Evolutionary conservation across 495 filamentous ascomycete genomes (phyloP).

Genomic region (Achaetomiella virescens): DNA sequence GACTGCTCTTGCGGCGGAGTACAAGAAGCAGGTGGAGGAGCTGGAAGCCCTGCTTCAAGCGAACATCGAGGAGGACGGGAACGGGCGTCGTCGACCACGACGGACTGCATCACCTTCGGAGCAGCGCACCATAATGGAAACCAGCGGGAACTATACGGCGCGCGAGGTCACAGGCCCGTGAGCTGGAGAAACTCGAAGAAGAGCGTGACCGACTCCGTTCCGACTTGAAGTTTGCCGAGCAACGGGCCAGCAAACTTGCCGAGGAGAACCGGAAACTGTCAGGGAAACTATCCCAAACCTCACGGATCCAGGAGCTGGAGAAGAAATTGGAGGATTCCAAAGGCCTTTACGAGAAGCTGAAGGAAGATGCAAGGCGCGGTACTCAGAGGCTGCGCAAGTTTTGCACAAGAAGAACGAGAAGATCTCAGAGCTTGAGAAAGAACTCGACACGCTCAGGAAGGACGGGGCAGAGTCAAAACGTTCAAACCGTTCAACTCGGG

Average conservation of each 20-base stretch:
- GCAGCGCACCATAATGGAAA: slow-evolving; percentile 40
- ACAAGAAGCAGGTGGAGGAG: slow-evolving; percentile 60
- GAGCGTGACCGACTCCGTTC: slow-evolving; percentile 44
- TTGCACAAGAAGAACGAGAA: slow-evolving; percentile 61
- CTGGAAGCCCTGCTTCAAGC: slow-evolving; percentile 47
- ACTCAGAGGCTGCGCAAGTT: slow-evolving; percentile 49
- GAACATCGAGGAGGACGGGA: slow-evolving; percentile 34
- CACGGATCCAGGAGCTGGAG: slow-evolving; percentile 40
- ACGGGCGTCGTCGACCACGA: slow-evolving; percentile 24
- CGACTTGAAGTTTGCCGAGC: slow-evolving; percentile 42
- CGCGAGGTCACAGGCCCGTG: slow-evolving; percentile 44
- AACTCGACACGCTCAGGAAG: slow-evolving; percentile 23
- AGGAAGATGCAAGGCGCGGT: slow-evolving; percentile 54
- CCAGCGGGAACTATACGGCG: slow-evolving; percentile 43
- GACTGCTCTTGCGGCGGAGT: slow-evolving; percentile 59
- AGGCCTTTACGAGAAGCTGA: slow-evolving; percentile 49
- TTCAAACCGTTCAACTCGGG: slow-evolving; percentile 7
- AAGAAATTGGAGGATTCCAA: slow-evolving; percentile 34
- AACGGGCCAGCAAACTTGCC: slow-evolving; percentile 34
- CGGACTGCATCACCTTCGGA: slow-evolving; percentile 39
- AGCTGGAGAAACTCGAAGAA: slow-evolving; percentile 42
- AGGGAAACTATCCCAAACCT: slow-evolving; percentile 33
- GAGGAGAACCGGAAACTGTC: slow-evolving; percentile 44
- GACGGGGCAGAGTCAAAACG: slow-evolving; percentile 19
- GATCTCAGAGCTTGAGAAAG: slow-evolving; percentile 39